Conservation (phyloP, 192 early-diverging fungal species). For the Mortierella claussenii region DNA sequence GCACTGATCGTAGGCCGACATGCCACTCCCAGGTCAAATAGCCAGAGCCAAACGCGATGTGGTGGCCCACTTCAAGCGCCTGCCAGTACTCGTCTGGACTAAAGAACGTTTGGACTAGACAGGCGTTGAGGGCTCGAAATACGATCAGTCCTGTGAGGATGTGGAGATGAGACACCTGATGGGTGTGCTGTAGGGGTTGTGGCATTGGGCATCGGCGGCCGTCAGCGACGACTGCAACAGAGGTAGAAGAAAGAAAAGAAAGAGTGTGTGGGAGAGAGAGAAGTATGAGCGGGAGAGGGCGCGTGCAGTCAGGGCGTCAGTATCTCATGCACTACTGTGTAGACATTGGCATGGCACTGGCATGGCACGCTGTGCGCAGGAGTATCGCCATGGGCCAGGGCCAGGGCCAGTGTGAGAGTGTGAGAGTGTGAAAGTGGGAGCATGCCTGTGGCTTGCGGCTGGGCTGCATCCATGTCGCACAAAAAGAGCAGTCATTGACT, state of each 20-base stretch:
- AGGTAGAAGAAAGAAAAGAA: neutral
- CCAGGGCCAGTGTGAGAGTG: too few relatives aligned
- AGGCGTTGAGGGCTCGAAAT: constrained; percentile 73
- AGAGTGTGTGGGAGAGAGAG: too few relatives aligned
- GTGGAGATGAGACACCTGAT: neutral
- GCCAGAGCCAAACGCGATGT: constrained; percentile 87
- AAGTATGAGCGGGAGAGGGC: too few relatives aligned
- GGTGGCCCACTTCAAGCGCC: constrained; percentile 90
- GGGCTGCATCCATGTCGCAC: too few relatives aligned
- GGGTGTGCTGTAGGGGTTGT: neutral
- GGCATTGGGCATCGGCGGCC: neutral
- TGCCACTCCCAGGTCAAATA: constrained; percentile 97
- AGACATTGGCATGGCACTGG: too few relatives aligned
- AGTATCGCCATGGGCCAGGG: too few relatives aligned
- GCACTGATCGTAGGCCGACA: constrained; percentile 79
- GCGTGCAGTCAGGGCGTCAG: too few relatives aligned
- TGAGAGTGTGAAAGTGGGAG: too few relatives aligned
- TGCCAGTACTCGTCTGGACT: constrained; percentile 99
- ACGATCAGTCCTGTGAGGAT: constrained; percentile 55
- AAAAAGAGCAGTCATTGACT: too few relatives aligned
- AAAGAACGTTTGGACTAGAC: constrained; percentile 78
- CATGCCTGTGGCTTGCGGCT: too few relatives aligned
- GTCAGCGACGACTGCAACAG: neutral
- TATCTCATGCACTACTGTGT: too few relatives aligned
- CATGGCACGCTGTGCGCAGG: too few relatives aligned